Percentiles rank a stretch among this genome's conserved stretches.
These are phyloP conservation scores for Umbelopsis vinacea DNA, from an alignment of 192 early-diverging fungal genomes.

Conservation along the genomic window DNA sequence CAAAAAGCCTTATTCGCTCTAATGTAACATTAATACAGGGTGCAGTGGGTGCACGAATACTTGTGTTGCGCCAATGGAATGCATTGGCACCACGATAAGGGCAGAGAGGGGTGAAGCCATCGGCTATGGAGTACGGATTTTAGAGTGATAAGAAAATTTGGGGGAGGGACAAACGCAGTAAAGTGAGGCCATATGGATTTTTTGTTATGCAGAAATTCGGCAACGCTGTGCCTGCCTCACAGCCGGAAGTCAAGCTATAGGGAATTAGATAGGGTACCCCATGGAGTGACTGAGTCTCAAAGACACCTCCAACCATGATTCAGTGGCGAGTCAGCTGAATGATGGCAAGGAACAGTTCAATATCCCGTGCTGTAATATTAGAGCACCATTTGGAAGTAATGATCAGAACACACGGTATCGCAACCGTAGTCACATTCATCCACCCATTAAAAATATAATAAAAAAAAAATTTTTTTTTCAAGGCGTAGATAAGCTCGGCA, in stretches of 20 bases:
- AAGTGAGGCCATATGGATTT: not conserved
- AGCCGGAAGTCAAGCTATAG: too few relatives aligned
- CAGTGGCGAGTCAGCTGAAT: not conserved
- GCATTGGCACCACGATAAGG: not conserved
- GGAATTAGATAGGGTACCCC: too few relatives aligned
- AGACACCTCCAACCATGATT: not conserved
- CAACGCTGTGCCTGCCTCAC: too few relatives aligned
- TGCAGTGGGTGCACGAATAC: not conserved
- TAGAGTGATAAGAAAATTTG: not conserved
- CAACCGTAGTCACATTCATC: too few relatives aligned
- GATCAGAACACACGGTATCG: too few relatives aligned
- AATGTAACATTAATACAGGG: slow-evolving; percentile 1
- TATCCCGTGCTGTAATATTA: too few relatives aligned
- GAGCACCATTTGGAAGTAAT: too few relatives aligned
- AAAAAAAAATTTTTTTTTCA: too few relatives aligned
- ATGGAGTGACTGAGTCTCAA: not conserved
- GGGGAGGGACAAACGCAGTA: not conserved
- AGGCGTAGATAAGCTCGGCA: too few relatives aligned
- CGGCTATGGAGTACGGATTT: not conserved
- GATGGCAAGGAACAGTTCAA: too few relatives aligned
- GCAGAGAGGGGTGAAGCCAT: too few relatives aligned
- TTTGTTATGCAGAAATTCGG: not conserved
- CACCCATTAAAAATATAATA: too few relatives aligned
- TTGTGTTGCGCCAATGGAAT: not conserved
- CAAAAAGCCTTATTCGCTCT: not conserved